Conservation (phyloP, 2,329 filamentous ascomycete genomes). For the Pyrenophora teres region DNA sequence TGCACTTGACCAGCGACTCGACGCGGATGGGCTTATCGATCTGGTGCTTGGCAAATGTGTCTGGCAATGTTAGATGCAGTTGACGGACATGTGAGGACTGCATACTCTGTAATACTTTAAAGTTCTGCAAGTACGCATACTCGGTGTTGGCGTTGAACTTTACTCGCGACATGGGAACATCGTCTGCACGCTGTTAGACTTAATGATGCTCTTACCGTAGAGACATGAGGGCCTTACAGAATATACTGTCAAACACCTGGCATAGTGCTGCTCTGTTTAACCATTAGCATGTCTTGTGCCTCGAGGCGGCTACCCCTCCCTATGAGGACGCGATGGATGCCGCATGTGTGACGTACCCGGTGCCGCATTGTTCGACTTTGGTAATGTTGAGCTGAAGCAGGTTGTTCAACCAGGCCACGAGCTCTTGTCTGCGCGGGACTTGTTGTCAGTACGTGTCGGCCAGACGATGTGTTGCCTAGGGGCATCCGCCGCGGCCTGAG, state of each 20-base stretch:
- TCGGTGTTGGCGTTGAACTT: slow-evolving; percentile 98
- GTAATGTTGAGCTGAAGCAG: slow-evolving; percentile 96
- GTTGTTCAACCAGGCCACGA: slow-evolving; percentile 95
- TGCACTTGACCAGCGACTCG: slow-evolving; percentile 90
- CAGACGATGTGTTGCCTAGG: slow-evolving; percentile 15
- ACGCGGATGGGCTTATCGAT: slow-evolving; percentile 91
- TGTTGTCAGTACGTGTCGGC: slow-evolving; percentile 24
- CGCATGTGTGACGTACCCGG: slow-evolving; percentile 69
- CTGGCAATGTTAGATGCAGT: slow-evolving; percentile 52
- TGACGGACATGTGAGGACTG: too few species aligned
- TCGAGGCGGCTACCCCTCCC: slow-evolving; percentile 13
- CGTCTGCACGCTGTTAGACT: slow-evolving; percentile 56
- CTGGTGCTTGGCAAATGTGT: slow-evolving; percentile 80
- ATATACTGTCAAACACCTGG: slow-evolving; percentile 98
- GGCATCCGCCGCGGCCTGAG: slow-evolving; percentile 3
- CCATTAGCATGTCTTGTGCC: slow-evolving; percentile 25
- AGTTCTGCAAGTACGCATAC: slow-evolving; percentile 97
- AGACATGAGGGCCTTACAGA: slow-evolving; percentile 58
- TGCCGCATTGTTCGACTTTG: slow-evolving; percentile 98
- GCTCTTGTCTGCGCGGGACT: slow-evolving; percentile 76
- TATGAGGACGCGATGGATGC: neutral
- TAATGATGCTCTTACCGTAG: neutral
- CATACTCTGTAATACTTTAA: slow-evolving; percentile 95
- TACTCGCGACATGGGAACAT: slow-evolving; percentile 92
- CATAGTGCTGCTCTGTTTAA: slow-evolving; percentile 80